A percentile compares a stretch with the other conserved stretches of the same genome.
Evolutionary conservation across 2,329 filamentous ascomycete species (phyloP).

Genomic region (Ceratocystis eucalypticola): DNA sequence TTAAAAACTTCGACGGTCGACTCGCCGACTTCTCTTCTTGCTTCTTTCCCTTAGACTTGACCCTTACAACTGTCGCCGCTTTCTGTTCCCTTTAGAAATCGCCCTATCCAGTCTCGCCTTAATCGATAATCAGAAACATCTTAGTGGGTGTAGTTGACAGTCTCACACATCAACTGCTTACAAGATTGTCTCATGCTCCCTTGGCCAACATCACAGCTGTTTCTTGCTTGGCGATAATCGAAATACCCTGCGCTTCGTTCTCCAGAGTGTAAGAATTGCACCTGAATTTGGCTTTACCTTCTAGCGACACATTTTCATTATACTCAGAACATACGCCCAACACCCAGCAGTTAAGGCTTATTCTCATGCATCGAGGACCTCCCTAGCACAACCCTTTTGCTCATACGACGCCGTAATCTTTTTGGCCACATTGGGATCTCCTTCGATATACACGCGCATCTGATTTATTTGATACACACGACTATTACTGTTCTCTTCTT

Average conservation of each 20-base stretch:
- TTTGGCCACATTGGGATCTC: not conserved
- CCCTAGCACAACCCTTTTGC: conserved; percentile 8
- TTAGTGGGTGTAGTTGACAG: not conserved
- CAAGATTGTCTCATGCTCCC: not conserved
- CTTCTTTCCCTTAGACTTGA: not conserved
- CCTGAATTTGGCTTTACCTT: not conserved
- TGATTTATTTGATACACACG: conserved; percentile 3
- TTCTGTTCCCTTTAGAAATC: not conserved
- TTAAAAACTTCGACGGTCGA: conserved; percentile 13
- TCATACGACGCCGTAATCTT: not conserved
- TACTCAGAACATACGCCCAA: not conserved
- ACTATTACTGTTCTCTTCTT: conserved; percentile 11
- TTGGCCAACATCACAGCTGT: not conserved
- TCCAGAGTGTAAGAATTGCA: not conserved
- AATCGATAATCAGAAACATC: not conserved
- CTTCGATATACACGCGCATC: not conserved
- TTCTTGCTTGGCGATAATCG: not conserved
- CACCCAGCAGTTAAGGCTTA: not conserved
- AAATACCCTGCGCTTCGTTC: not conserved
- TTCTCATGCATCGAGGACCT: conserved; percentile 12
- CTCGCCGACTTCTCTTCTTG: conserved; percentile 9
- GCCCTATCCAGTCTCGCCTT: not conserved
- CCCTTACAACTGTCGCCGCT: not conserved
- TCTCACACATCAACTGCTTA: not conserved
- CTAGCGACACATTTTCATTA: not conserved